phyloP scores from a whole-genome alignment of 352 stramenopile species.

The Blastocystis sp. region DNA sequence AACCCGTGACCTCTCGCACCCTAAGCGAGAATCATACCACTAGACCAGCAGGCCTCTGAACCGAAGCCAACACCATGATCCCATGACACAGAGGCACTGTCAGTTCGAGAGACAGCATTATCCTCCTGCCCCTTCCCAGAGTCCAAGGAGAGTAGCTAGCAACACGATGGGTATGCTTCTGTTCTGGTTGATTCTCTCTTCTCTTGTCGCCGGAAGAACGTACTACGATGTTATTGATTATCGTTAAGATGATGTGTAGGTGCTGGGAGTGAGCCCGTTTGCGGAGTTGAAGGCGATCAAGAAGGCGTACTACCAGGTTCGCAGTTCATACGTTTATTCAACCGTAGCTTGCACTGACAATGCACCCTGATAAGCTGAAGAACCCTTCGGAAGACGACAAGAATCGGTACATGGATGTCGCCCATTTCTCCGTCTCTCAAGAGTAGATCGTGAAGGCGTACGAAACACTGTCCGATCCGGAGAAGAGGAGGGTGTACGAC shows the following conservation, averaged over 20 bases:
- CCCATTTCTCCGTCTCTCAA: background rate
- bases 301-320: constrained; percentile 65
- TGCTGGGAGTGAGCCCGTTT: constrained; percentile 35
- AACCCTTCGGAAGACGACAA: constrained; percentile 60
- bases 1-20: constrained; percentile 74
- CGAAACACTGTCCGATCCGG: constrained; percentile 58
- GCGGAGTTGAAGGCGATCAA: constrained; percentile 41
- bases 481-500: constrained; percentile 33
- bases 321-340: background rate
- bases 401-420: constrained; percentile 67
- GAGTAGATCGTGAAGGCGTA: constrained; percentile 66
- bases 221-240: constrained; percentile 32
- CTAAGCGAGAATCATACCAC: constrained; percentile 74
- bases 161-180: background rate
- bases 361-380: constrained; percentile 63
- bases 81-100: too few species aligned
- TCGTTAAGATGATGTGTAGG: background rate
- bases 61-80: background rate
- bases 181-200: background rate
- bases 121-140: too few species aligned
- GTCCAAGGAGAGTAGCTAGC: too few species aligned
- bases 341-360: constrained; percentile 23
- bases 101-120: too few species aligned
- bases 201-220: constrained; percentile 1
- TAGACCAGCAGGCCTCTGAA: constrained; percentile 63